Base-by-base conservation (phyloP, 2,329 filamentous ascomycete genomes). In the Raffaelea deltoideospora region DNA sequence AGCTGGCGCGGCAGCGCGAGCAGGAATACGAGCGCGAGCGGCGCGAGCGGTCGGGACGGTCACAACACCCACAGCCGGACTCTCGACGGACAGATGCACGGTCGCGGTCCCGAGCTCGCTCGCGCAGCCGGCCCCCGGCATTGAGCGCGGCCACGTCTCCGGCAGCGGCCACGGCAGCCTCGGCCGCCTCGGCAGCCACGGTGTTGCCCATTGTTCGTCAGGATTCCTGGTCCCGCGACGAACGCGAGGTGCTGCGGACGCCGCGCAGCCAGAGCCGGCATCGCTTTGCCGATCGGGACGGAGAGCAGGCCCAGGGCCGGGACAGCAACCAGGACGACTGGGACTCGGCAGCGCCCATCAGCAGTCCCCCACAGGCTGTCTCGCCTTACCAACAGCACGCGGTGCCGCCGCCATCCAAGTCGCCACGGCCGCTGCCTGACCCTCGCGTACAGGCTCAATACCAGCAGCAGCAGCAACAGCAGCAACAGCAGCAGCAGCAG, bases 181-280 rank as follows among this genome's bases (percentile, higher is more conserved):
- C 5, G 50, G 60, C 17, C 14, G 32, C 30, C 9, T 14, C 31
- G 14, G 27, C 15, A 7, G 18, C 23, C 15, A 14, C 11, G 35
- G 15, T 14, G 22, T n/a, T 26, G 14, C 30, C n/a, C 18, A 21
- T 23, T 51, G 44, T 26, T 53, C 56, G 76, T 49, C 60, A 77
- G 53, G 58, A 81, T 53, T 67, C 80, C 43, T 81, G 74, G 73
- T 56, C 71, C 43, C 57, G 59, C 37, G 70, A 77, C 44, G 77
- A 83, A 53, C 69, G 70, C 31, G 75, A 80, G 32, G 68, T 72
- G 31, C 59, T 81, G 14, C 67, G 68, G 20, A 69, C 70, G 32
- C 64, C 72, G 31, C 60, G 61, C 60, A 56, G 64, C 22, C 61
- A 60, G 39, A 54, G 57, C 29, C 49, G 51, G 18, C 47, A 48